These are phyloP conservation scores for Pythium sp. DNA, from an alignment of 352 stramenopile species.

Conservation along the genomic window DNA sequence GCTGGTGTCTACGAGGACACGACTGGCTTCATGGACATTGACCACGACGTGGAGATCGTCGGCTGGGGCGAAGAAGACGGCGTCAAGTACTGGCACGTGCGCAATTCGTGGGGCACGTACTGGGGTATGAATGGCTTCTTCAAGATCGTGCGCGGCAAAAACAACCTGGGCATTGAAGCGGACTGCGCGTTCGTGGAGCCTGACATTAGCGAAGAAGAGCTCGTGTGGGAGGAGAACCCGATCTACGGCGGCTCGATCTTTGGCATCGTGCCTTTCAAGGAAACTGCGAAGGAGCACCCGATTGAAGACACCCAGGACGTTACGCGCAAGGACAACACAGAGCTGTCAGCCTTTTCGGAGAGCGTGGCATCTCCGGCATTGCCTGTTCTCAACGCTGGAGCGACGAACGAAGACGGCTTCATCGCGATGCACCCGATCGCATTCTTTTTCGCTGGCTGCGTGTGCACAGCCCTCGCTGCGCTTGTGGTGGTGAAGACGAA, in stretches of 20 bases:
- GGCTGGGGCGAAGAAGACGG: slow-evolving; percentile 92
- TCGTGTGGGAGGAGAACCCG: slow-evolving; percentile 78
- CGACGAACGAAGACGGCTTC: slow-evolving; percentile 13
- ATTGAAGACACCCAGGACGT: slow-evolving; percentile 88
- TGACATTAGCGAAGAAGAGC: slow-evolving; percentile 74
- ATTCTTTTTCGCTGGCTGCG: slow-evolving; percentile 63
- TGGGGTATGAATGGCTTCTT: slow-evolving; percentile 98
- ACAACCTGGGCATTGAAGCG: slow-evolving; percentile 91
- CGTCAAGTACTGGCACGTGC: slow-evolving; percentile 96
- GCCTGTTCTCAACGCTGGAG: slow-evolving; percentile 14
- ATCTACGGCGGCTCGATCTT: slow-evolving; percentile 78
- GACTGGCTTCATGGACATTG: slow-evolving; percentile 80
- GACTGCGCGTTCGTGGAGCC: slow-evolving; percentile 89
- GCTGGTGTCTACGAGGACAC: slow-evolving; percentile 92
- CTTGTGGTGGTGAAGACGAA: slow-evolving; percentile 45
- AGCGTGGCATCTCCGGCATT: not conserved
- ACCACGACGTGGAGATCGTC: slow-evolving; percentile 81
- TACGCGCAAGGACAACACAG: slow-evolving; percentile 46
- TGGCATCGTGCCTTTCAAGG: slow-evolving; percentile 68
- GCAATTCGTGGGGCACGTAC: slow-evolving; percentile 93
- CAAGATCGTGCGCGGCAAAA: slow-evolving; percentile 90
- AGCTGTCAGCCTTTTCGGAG: not conserved
- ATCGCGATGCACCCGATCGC: slow-evolving; percentile 31
- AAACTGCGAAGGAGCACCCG: slow-evolving; percentile 75
- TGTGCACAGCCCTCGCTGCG: slow-evolving; percentile 42